These are phyloP conservation scores for Trichoderma brevicompactum DNA, from an alignment of 2,329 filamentous ascomycete species.

Conservation along the genomic window DNA sequence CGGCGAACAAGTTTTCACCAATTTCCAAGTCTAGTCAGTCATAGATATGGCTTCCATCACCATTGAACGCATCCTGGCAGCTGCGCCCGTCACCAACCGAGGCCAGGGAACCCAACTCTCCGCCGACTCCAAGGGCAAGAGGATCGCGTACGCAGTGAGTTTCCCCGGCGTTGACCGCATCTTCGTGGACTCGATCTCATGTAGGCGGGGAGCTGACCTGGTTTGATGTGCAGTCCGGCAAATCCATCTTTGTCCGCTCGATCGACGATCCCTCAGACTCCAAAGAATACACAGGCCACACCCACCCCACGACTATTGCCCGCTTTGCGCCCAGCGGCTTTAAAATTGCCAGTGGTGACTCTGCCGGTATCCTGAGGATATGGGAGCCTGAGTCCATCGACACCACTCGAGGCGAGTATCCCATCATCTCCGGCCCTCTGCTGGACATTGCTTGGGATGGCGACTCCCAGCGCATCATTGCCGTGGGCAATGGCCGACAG, in stretches of 20 bases:
- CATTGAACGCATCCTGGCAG: constrained; percentile 76
- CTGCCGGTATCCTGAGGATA: constrained; percentile 80
- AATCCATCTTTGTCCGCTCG: constrained; percentile 93
- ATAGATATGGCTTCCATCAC: constrained; percentile 53
- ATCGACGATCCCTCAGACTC: constrained; percentile 86
- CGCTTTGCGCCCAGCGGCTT: constrained; percentile 93
- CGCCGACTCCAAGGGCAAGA: constrained; percentile 84
- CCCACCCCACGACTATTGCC: constrained; percentile 84
- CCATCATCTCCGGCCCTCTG: constrained; percentile 91
- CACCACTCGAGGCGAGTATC: constrained; percentile 90
- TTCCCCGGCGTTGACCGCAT: constrained; percentile 12
- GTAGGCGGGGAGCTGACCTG: not conserved
- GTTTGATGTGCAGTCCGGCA: constrained; percentile 70
- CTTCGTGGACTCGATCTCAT: not conserved
- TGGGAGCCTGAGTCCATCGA: constrained; percentile 89
- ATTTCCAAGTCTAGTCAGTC: not conserved
- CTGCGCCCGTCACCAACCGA: constrained; percentile 79
- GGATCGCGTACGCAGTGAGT: constrained; percentile 88
- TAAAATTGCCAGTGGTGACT: constrained; percentile 92
- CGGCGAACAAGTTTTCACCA: not conserved
- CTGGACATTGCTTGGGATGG: constrained; percentile 98
- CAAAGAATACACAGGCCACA: constrained; percentile 93
- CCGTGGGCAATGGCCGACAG: constrained; percentile 93
- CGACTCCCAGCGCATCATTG: constrained; percentile 94
- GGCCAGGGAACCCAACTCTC: constrained; percentile 90